Percentiles rank a stretch among this genome's conserved stretches.
Conservation (phyloP, 352 stramenopile species). For the Phytophthora fragariae region DNA sequence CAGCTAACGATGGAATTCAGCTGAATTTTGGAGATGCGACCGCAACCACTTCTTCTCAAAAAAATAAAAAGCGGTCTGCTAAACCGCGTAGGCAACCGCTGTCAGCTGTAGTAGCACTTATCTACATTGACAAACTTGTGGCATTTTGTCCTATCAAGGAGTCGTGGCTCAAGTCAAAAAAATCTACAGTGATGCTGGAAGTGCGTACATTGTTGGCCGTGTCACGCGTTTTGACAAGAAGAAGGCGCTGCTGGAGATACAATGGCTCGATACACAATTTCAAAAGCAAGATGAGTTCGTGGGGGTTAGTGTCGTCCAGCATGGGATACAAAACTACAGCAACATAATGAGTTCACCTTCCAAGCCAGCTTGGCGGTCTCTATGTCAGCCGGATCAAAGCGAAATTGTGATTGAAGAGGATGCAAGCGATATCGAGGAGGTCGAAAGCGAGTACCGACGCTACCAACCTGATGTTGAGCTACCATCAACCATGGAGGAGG, state of each 20-base stretch:
- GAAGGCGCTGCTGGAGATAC: neutral
- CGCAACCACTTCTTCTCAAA: neutral
- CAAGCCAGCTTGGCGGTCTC: neutral
- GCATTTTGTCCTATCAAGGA: neutral
- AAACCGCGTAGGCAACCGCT: neutral
- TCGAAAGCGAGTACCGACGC: neutral
- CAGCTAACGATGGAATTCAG: neutral
- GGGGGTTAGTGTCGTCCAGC: neutral
- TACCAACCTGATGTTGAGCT: neutral
- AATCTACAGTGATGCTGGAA: conserved; percentile 3
- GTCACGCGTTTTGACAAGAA: neutral
- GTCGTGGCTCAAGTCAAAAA: neutral
- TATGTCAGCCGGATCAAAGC: neutral
- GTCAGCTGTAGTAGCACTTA: neutral
- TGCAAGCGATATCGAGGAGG: neutral
- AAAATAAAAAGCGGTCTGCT: neutral
- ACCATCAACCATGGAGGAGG: neutral
- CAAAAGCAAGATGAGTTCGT: neutral
- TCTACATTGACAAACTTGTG: neutral
- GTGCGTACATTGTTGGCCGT: neutral
- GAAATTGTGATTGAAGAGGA: neutral
- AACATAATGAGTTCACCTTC: neutral
- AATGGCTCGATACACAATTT: neutral
- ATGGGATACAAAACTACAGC: neutral
- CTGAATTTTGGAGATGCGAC: neutral